A percentile compares a stretch with the other conserved stretches of the same genome.
These are phyloP conservation scores for Zancudomyces culisetae DNA, from an alignment of 371 early-diverging fungal species.

Conservation along the genomic window DNA sequence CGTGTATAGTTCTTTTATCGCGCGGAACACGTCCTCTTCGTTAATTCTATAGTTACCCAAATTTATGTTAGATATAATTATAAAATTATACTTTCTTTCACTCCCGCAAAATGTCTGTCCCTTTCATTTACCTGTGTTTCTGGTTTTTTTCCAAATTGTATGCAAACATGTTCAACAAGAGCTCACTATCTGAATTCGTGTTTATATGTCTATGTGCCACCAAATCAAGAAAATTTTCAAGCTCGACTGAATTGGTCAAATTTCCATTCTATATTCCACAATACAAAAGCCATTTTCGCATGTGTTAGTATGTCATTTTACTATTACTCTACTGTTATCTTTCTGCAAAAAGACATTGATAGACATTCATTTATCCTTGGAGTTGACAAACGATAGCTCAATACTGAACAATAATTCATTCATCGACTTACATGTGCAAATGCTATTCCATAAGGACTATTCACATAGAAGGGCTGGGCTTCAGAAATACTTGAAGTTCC, in stretches of 20 bases:
- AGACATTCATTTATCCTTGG: too few species aligned
- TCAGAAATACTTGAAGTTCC: slow-evolving; percentile 83
- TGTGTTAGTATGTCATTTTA: not conserved
- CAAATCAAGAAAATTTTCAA: slow-evolving; percentile 66
- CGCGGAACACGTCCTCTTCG: slow-evolving; percentile 89
- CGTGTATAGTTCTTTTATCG: slow-evolving; percentile 60
- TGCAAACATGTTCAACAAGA: slow-evolving; percentile 89
- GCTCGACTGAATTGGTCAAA: slow-evolving; percentile 76
- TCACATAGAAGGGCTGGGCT: slow-evolving; percentile 97
- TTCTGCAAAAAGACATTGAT: not conserved
- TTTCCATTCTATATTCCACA: slow-evolving; percentile 54
- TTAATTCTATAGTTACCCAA: slow-evolving; percentile 56
- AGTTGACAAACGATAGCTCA: too few species aligned
- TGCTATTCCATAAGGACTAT: slow-evolving; percentile 92
- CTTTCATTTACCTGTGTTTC: slow-evolving; percentile 36
- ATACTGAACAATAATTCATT: too few species aligned
- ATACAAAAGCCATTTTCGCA: too few species aligned
- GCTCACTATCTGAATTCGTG: slow-evolving; percentile 94
- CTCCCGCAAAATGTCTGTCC: not conserved
- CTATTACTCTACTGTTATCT: slow-evolving; percentile 1
- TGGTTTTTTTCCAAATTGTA: slow-evolving; percentile 78
- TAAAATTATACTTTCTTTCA: not conserved
- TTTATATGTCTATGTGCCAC: slow-evolving; percentile 96
- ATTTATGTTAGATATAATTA: too few species aligned
- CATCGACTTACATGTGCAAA: slow-evolving; percentile 52